Base-by-base conservation (phyloP, 2,329 filamentous ascomycete genomes). In the Chrysosporium queenslandicum region DNA sequence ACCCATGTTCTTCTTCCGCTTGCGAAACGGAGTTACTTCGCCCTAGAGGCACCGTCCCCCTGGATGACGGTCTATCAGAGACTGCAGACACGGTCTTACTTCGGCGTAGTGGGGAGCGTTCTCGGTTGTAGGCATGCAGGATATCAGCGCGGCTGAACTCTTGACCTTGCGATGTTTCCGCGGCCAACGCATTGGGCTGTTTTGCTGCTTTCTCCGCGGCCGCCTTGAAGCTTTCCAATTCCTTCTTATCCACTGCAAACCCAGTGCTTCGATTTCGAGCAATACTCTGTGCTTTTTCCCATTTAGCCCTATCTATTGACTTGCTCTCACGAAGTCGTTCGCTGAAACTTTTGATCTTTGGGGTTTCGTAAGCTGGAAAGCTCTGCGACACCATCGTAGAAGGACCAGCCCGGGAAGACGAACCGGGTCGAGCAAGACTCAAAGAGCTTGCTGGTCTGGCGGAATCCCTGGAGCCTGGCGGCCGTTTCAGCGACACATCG, bases 401-500 rank as follows among this genome's bases (percentile, higher is more conserved):
- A 6, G 60, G 59, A 9, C 20, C 21, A 14, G 43, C 21, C 5
- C 40, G 27, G 27, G 29, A 53, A 12, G 61, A 63, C 16, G 65
- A 57, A 37, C 61, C 58, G 29, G 64, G 63, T 53, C 63, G 60
- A 43, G 55, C 56, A 6, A 21, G 20, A 14, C 61, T 63, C 43
- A 63, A 57, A 32, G 63, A 61, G 48, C 64, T 66, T 21, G 58
- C 58, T 57, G 66, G 60, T 46, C 68, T 64, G 58, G 62, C 51
- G 55, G 58, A 54, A 5, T 57, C 46, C 43, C 55, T 62, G 27
- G 63, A 61, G 43, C 58, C 64, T 20, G 43, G 67, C 2, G 87
- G 81, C 58, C 87, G 77, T 67, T 87, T 92, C 25, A 97, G 71
- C 2, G 90, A 96, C 29, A 97, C 77, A 61, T 96, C 88, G 54